Base-by-base conservation (phyloP, 768 basidiomycete species). In the Naematelia aurantialba region DNA sequence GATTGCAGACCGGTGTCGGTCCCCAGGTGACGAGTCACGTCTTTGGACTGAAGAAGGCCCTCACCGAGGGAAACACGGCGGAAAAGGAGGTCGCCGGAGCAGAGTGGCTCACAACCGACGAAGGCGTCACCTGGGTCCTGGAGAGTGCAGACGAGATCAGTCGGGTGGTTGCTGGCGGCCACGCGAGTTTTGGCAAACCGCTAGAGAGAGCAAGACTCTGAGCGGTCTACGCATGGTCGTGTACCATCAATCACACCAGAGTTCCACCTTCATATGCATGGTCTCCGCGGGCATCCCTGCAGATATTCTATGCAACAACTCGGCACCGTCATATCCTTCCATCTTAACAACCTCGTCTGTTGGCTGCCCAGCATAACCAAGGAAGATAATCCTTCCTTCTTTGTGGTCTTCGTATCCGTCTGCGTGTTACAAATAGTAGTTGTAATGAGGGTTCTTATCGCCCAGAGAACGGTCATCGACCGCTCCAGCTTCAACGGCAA, bases 1-100 rank as follows among this genome's bases (percentile, higher is more conserved):
- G 91, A 58, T 85, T 91, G 26, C 89, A 92, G 70, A 85, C 83
- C 26, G 81, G 87, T 47, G 91, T 93, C 61, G 89, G 85, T 22
- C 89, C 91, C 5, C 91, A 94, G 76, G 81, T 94, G 58, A 86
- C 80, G 11, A 91, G 89, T 75, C 91, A 94, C 75, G 86, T 88
- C 50, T 91, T 89, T 76, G 91, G 91, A 12, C 82, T 94, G 66
- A 85, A 91, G 72, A 94, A 92, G 77, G 88, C 86, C 87, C 56
- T 70, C 19, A 46, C 70, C 49, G 80, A 80, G 47, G 82, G 83
- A 53, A 81, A 82, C 31, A 80, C 84, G 64, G 85, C 79, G 65
- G 82, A 83, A 66, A 88, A 61, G 11, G 70, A 74, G 54, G 62
- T 87, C 76, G 51, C 8, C 31, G 74, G 74, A 11, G 60, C 90